Evolutionary conservation across 345 rosid genomes (phyloP).

Genomic region (Syzygium aromaticum): DNA sequence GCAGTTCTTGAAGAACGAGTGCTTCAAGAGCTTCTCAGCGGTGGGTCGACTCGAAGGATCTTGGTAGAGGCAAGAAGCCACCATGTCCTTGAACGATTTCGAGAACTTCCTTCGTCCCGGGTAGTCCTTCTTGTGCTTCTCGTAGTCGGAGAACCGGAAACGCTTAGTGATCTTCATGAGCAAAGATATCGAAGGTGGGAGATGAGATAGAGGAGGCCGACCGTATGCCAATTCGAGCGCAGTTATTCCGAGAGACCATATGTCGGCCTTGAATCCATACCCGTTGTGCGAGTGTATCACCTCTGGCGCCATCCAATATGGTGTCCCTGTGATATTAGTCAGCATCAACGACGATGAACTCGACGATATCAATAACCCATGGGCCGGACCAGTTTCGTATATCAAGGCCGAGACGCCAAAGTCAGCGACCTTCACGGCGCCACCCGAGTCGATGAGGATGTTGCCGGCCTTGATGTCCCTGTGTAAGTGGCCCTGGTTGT

Average conservation of each 20-base stretch:
- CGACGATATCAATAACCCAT: not conserved
- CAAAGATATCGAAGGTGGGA: constrained; percentile 67
- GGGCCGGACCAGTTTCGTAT: constrained; percentile 32
- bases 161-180: constrained; percentile 77
- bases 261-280: constrained; percentile 83
- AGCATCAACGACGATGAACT: constrained; percentile 36
- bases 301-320: constrained; percentile 99
- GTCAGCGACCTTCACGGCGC: constrained; percentile 72
- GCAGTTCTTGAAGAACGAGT: constrained; percentile 63
- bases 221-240: constrained; percentile 86
- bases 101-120: constrained; percentile 54
- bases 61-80: constrained; percentile 67
- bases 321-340: constrained; percentile 73
- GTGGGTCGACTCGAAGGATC: constrained; percentile 74
- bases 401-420: constrained; percentile 84
- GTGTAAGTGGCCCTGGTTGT: constrained; percentile 72
- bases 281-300: constrained; percentile 90
- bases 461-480: constrained; percentile 80
- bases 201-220: constrained; percentile 71
- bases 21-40: constrained; percentile 66
- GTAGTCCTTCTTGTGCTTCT: constrained; percentile 27
- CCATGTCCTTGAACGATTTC: constrained; percentile 72
- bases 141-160: constrained; percentile 65
- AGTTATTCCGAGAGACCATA: constrained; percentile 91
- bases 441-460: constrained; percentile 57